Conservation (phyloP, 1,139 yeast genomes). For the Schwanniomyces etchellsii region DNA sequence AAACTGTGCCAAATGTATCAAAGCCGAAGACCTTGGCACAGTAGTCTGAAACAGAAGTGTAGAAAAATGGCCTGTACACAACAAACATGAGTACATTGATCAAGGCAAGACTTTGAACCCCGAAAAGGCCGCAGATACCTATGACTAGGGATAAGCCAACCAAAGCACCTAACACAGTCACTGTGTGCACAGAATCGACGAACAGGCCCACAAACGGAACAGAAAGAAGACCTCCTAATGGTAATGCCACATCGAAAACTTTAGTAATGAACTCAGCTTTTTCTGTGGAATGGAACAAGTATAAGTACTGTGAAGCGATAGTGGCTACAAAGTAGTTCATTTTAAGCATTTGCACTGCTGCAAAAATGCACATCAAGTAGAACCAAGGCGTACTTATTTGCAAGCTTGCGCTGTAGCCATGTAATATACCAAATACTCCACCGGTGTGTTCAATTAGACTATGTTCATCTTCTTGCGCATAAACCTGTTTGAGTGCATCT, state of each 20-base stretch:
- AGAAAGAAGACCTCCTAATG: slow-evolving; percentile 39
- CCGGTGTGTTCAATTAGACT: slow-evolving; percentile 28
- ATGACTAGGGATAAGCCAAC: slow-evolving; percentile 26
- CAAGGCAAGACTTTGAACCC: slow-evolving; percentile 24
- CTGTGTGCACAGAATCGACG: slow-evolving; percentile 33
- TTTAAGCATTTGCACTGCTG: slow-evolving; percentile 40
- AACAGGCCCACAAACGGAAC: slow-evolving; percentile 39
- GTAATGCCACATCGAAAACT: slow-evolving; percentile 40
- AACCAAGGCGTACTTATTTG: slow-evolving; percentile 42
- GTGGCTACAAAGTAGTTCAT: slow-evolving; percentile 45
- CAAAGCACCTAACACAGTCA: slow-evolving; percentile 25
- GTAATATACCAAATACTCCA: slow-evolving; percentile 39
- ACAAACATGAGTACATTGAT: slow-evolving; percentile 35
- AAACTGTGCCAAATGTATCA: slow-evolving; percentile 44
- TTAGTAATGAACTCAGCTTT: slow-evolving; percentile 27
- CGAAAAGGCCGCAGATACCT: slow-evolving; percentile 34
- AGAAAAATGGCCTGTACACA: slow-evolving; percentile 40
- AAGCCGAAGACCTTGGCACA: slow-evolving; percentile 47
- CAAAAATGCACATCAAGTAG: slow-evolving; percentile 31
- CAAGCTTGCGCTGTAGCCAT: slow-evolving; percentile 36
- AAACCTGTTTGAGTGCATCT: slow-evolving; percentile 42
- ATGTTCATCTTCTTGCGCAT: slow-evolving; percentile 36
- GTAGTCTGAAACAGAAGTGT: slow-evolving; percentile 38
- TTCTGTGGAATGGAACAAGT: slow-evolving; percentile 23
- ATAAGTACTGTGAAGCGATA: slow-evolving; percentile 39